Conservation (phyloP, 495 filamentous ascomycete species). For the Aspergillus panamensis region DNA sequence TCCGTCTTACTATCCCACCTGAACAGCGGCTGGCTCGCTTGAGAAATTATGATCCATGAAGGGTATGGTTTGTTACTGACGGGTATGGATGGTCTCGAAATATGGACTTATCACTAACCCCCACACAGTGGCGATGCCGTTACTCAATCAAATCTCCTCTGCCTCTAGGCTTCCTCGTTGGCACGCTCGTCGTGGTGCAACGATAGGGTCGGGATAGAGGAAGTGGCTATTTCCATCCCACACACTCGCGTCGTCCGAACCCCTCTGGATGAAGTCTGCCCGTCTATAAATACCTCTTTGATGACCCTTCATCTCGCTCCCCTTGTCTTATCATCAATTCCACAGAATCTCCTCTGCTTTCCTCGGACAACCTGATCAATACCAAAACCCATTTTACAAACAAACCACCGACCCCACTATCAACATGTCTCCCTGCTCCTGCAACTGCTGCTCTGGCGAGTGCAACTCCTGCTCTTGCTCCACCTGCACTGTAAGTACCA, state of each 20-base stretch:
- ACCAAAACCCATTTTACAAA: not conserved
- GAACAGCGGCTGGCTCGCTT: constrained; percentile 11
- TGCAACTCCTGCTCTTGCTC: constrained; percentile 15
- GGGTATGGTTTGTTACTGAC: not conserved
- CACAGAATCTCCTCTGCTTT: not conserved
- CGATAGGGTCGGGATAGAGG: not conserved
- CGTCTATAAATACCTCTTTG: constrained; percentile 10
- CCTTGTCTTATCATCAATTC: constrained; percentile 3
- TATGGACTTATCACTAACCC: not conserved
- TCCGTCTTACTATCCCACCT: not conserved
- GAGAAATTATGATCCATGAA: not conserved
- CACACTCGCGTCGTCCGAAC: constrained; percentile 1
- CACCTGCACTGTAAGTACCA: constrained; percentile 11
- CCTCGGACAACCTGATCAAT: not conserved
- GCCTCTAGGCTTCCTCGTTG: not conserved
- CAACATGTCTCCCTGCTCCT: constrained; percentile 18
- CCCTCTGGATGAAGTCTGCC: not conserved
- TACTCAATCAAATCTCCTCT: not conserved
- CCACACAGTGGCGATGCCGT: not conserved
- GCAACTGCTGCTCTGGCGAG: constrained; percentile 18
- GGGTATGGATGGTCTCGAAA: not conserved
- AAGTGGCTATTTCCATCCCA: constrained; percentile 7
- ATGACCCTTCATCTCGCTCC: not conserved
- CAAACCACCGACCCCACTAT: constrained; percentile 4
- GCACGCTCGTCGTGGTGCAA: not conserved